Evolutionary conservation across 805 yeast genomes (phyloP), one percentile per base, ranked within the genome.

Genomic region (Candida lessepsii): DNA sequence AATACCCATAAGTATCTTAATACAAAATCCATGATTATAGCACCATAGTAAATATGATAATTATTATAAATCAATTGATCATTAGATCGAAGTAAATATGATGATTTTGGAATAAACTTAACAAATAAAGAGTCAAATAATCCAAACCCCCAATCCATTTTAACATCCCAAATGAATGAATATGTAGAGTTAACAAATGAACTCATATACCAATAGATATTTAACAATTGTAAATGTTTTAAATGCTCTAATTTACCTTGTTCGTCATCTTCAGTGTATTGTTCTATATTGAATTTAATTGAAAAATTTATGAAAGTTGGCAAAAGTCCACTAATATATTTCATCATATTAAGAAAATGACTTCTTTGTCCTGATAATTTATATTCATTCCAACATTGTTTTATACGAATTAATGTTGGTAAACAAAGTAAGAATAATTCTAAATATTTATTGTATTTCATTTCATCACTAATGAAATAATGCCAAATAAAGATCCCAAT

Each of bases 131-230:
- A 46, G 32, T 67, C 69, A 51, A 84, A 68, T 7, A 84, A 52
- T 9, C 75, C 73, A 35, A 88, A 69, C 31, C 80, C 79, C 99
- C 99, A 93, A 65, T 93, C 99, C 73, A 79, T 78, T 37, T 75
- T 74, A 9, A 91, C 61, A 60, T 93, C 99, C 99, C 99, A 93
- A 40, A 78, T 65, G 45, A 87, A 85, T 11, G 95, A 76, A 58
- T 85, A 93, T 0, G 78, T 52, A 0, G 98, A 84, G 56, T 86
- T 88, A 29, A 85, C 52, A 1, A 81, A 53, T 3, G 71, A 63
- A 4, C 61, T 53, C 2, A 69, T 29, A 40, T 67, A 70, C 81
- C 81, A 76, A 52, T 67, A 56, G 2, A 49, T 37, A 42, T 70
- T 60, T 5, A 67, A 51, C 2, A 7, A 14, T 10, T 52, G 45